Evolutionary conservation across 2,329 filamentous ascomycete genomes (phyloP).

Genomic region (Lachnellula occidentalis): DNA sequence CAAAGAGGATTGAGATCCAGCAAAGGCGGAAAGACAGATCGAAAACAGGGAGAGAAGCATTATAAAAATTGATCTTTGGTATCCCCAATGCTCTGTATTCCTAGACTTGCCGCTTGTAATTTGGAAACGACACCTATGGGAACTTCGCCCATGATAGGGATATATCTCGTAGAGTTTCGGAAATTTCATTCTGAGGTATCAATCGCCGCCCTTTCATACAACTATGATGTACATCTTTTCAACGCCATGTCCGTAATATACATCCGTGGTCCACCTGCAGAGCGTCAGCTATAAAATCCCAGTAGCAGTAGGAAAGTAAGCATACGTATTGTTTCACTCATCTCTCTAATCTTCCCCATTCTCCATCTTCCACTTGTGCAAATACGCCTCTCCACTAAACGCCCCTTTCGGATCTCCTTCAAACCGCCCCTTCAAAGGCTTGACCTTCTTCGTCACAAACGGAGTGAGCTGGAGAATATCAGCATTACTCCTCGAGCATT

Average conservation of each 20-base stretch:
- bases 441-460: slow-evolving; percentile 63
- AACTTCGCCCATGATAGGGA: background rate
- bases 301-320: background rate
- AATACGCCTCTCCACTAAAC: slow-evolving; percentile 55
- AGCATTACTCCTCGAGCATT: slow-evolving; percentile 1
- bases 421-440: slow-evolving; percentile 48
- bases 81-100: background rate
- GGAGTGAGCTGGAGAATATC: slow-evolving; percentile 62
- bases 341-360: slow-evolving; percentile 46
- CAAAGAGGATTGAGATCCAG: no score
- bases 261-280: slow-evolving; percentile 1
- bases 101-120: background rate
- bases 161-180: background rate
- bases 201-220: slow-evolving; percentile 7
- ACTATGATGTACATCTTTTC: slow-evolving; percentile 12
- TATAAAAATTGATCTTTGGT: no score
- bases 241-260: slow-evolving; percentile 12
- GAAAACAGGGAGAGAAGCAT: no score
- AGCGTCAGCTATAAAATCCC: background rate
- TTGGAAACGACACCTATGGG: background rate
- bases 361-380: slow-evolving; percentile 61
- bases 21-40: no score
- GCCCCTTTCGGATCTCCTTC: slow-evolving; percentile 48
- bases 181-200: background rate
- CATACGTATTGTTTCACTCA: background rate